Base-by-base conservation (phyloP, 345 rosid genomes). In the Fremontodendron californicum region DNA sequence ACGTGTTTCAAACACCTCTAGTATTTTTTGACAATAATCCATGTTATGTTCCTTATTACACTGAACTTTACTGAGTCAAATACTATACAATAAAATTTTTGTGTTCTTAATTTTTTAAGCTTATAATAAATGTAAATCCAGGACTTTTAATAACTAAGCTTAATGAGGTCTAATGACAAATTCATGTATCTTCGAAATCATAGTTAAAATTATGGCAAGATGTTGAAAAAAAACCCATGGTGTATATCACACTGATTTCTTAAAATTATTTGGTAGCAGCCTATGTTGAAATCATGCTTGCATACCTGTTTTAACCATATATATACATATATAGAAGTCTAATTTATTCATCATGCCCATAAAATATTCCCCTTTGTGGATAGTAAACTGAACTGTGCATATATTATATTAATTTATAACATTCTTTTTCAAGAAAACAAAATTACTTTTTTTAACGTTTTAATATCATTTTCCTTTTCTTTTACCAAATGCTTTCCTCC, bases 401-500 rank as follows among this genome's bases (percentile, higher is more conserved):
- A 39, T 73, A 74, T 75, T 29, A 35, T 57, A 35, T 8, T 43
- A 43, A 18, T 60, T 45, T 60, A 43, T 6, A 43, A 43, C 19
- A 61, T 61, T 62, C 33, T 46, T 75, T 42, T 42, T 16, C 25
- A 29, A 18, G 23, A 57, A 23, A 35, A 27, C 6, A 43, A 19
- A 16, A 25, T 12, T 29, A 2, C 4, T 60, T 60, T 25, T 74
- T 11, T 73, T n/a, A 45, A n/a, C n/a, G 5, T 4, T 75, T 73
- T 73, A 45, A 75, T 66, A 81, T 60, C 19, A 6, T 79, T 81
- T 81, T 52, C 74, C 45, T 74, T 62, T 77, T 60, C 85, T 85
- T 81, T 85, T 84, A 85, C 88, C 77, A 74, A 83, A 33, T 55
- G 45, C 70, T 23, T 33, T n/a, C n/a, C 29, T 11, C 43, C 18